These are phyloP conservation scores for Wickerhamomyces rabaulensis DNA, from an alignment of 805 yeast genomes.

Conservation along the genomic window DNA sequence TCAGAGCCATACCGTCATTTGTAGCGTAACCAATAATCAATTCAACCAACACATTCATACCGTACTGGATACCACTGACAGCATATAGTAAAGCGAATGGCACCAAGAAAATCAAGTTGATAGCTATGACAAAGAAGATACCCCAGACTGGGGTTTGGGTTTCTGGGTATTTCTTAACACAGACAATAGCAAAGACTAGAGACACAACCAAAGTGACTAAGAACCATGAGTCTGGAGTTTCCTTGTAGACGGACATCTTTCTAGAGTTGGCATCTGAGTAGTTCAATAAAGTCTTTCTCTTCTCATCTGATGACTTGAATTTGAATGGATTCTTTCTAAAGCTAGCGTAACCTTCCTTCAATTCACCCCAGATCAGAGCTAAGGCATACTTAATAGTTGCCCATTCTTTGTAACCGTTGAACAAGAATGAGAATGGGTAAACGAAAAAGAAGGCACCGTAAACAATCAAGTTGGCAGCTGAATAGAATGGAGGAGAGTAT, in stretches of 20 bases:
- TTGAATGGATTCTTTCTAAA: not conserved
- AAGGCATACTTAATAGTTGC: constrained; percentile 18
- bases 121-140: constrained; percentile 45
- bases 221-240: constrained; percentile 51
- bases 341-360: not conserved
- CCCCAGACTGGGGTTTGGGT: constrained; percentile 58
- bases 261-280: constrained; percentile 42
- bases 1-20: constrained; percentile 50
- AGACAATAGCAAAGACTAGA: constrained; percentile 37
- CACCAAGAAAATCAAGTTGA: constrained; percentile 45
- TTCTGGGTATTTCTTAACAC: constrained; percentile 38
- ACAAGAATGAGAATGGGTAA: constrained; percentile 48
- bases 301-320: not conserved
- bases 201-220: constrained; percentile 36
- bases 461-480: constrained; percentile 55
- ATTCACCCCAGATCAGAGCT: not conserved
- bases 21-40: constrained; percentile 52
- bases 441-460: constrained; percentile 45
- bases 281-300: not conserved
- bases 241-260: constrained; percentile 52
- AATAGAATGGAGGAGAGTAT: constrained; percentile 64
- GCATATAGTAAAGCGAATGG: constrained; percentile 46
- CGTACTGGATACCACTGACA: constrained; percentile 42
- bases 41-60: constrained; percentile 49
- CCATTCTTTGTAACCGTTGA: constrained; percentile 42